phyloP scores from a whole-genome alignment of 2,329 filamentous ascomycete species.

The Hymenoscyphus fraxineus region DNA sequence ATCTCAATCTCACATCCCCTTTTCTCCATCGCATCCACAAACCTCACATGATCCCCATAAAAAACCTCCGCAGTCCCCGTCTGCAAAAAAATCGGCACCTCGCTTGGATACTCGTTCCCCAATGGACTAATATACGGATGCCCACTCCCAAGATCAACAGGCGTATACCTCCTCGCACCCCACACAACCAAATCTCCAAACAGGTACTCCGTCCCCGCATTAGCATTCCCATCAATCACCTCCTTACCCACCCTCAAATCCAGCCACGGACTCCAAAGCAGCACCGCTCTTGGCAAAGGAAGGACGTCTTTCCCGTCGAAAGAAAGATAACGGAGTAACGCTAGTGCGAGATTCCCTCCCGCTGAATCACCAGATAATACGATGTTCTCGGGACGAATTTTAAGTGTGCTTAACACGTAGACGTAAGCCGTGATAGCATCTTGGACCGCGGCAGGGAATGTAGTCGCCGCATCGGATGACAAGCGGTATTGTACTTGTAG shows the following conservation, averaged over 20 bases:
- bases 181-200: too few relatives aligned
- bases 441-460: constrained; percentile 7
- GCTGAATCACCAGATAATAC: constrained; percentile 6
- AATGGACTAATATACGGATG: too few relatives aligned
- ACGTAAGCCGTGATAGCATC: constrained; percentile 3
- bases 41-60: neutral
- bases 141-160: too few relatives aligned
- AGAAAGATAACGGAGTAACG: constrained; percentile 1
- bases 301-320: constrained; percentile 4
- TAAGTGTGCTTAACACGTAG: neutral
- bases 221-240: neutral
- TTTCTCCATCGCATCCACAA: neutral
- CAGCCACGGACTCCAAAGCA: constrained; percentile 6
- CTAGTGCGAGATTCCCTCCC: neutral
- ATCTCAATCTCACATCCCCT: neutral
- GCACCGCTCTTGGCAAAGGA: constrained; percentile 1
- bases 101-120: too few relatives aligned
- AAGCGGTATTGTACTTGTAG: constrained; percentile 7
- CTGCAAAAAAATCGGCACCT: too few relatives aligned
- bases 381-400: neutral
- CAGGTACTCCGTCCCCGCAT: constrained; percentile 1
- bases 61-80: too few relatives aligned
- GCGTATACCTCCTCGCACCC: too few relatives aligned
- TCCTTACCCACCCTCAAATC: neutral
- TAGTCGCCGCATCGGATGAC: neutral